Evolutionary conservation across 257 asterid genomes (phyloP).

Genomic region (Nicotiana noctiflora): DNA sequence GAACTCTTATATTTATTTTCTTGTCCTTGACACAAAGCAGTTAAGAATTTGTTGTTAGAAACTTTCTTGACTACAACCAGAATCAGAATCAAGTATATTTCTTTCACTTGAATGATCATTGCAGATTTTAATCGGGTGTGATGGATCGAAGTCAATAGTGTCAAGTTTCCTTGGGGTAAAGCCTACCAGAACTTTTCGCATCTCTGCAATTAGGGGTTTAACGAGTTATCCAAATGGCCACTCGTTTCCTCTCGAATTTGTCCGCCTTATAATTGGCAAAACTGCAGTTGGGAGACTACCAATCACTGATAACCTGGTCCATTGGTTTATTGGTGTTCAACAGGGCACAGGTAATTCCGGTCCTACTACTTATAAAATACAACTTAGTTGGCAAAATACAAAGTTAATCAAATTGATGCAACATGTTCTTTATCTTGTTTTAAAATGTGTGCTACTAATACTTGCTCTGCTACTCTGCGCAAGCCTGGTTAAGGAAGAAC

Average conservation of each 20-base stretch:
- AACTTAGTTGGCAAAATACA: too few species aligned
- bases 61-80: not conserved
- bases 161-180: slow-evolving; percentile 27
- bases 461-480: too few species aligned
- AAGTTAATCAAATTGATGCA: not conserved
- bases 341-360: not conserved
- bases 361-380: not conserved
- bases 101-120: not conserved
- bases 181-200: slow-evolving; percentile 14
- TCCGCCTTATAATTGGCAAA: slow-evolving; percentile 19
- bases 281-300: slow-evolving; percentile 25
- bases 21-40: not conserved
- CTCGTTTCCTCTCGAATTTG: slow-evolving; percentile 13
- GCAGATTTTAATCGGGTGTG: slow-evolving; percentile 38
- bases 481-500: too few species aligned
- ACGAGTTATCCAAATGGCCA: slow-evolving; percentile 30
- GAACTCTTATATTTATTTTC: not conserved
- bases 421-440: not conserved
- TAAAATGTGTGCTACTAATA: too few species aligned
- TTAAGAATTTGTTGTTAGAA: not conserved
- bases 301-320: slow-evolving; percentile 18
- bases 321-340: slow-evolving; percentile 25
- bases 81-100: not conserved
- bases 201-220: slow-evolving; percentile 19
- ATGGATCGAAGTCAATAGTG: slow-evolving; percentile 29